Evolutionary conservation across 2,329 filamentous ascomycete species (phyloP), one percentile per base, ranked within the genome.

Genomic region (Amesomyces nigricolor): DNA sequence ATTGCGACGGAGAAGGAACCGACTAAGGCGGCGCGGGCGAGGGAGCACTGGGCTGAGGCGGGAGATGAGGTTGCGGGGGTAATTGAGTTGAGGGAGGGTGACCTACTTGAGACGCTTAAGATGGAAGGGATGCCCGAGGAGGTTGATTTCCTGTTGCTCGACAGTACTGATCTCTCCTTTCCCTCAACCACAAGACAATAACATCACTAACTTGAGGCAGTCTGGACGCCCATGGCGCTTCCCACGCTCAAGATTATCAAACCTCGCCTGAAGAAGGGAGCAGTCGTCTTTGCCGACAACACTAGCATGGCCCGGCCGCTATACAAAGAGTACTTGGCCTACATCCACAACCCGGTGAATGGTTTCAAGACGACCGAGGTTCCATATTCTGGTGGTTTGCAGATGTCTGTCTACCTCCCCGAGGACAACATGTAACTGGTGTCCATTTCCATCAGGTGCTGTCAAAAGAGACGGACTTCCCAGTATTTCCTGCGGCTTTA

Each of bases 1-100:
- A 78, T 85, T 62, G 82, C 75, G 0, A 86, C 82, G 0, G 82
- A 86, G 66, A 77, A 82, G 26, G 82, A 86, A 64, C 64, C 69
- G 0, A 65, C 62, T 5, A 86, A 85, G 66, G 80, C 80, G 0
- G 68, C 60, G 3, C 67, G 64, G 47, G 82, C 83, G 5, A 71
- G 71, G n/a, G 67, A 72, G 60, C 67, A 85, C 62, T 86, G 82
- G 82, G 68, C 66, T 26, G 66, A 72, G 49, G 75, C 75, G 2
- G 81, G 80, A 0, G 67, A 73, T 0, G 72, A 73, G 13, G 72
- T 84, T 1, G 72, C 73, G 53, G 63, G 65, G 3, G 70, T 71
- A 62, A 81, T 85, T 62, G 81, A 84, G 29, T 67, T 85, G 22
- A 68, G 81, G 4, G 78, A 78, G 56, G 82, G 82, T 0, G 78